phyloP scores from a whole-genome alignment of 2,329 filamentous ascomycete species.

The Trichoderma harzianum region DNA sequence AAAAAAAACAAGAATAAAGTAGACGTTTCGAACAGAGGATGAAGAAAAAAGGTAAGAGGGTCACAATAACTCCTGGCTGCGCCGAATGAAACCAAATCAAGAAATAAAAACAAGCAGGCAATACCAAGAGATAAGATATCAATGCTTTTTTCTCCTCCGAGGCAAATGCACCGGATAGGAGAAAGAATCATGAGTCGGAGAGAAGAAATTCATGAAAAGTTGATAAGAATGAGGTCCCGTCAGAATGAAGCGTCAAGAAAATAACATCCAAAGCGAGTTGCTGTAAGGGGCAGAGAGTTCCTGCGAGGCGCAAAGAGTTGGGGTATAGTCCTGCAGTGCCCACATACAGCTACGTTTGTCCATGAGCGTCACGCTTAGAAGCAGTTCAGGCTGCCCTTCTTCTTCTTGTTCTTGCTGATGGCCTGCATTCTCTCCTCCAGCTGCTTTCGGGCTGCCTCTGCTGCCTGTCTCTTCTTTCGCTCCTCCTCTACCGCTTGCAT shows the following conservation, averaged over 20 bases:
- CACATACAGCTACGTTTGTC: not conserved
- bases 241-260: not conserved
- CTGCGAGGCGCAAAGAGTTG: slow-evolving; percentile 16
- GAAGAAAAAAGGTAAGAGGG: slow-evolving; percentile 21
- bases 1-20: slow-evolving; percentile 4
- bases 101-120: slow-evolving; percentile 12
- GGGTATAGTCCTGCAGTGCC: slow-evolving; percentile 18
- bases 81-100: slow-evolving; percentile 23
- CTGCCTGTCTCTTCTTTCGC: slow-evolving; percentile 83
- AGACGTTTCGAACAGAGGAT: not conserved
- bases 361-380: slow-evolving; percentile 57
- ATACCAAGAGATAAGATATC: not conserved
- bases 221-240: not conserved
- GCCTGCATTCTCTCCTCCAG: slow-evolving; percentile 94
- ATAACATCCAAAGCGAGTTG: not conserved
- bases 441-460: slow-evolving; percentile 82
- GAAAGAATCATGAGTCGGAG: not conserved
- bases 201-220: slow-evolving; percentile 18
- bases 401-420: slow-evolving; percentile 85
- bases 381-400: slow-evolving; percentile 94
- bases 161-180: not conserved
- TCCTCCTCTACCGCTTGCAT: slow-evolving; percentile 95
- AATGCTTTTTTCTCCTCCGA: not conserved
- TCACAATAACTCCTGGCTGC: slow-evolving; percentile 31
- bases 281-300: not conserved